A percentile compares a stretch with the other conserved stretches of the same genome.
Evolutionary conservation across 805 yeast species (phyloP).

Genomic region (Nakazawaea peltata): DNA sequence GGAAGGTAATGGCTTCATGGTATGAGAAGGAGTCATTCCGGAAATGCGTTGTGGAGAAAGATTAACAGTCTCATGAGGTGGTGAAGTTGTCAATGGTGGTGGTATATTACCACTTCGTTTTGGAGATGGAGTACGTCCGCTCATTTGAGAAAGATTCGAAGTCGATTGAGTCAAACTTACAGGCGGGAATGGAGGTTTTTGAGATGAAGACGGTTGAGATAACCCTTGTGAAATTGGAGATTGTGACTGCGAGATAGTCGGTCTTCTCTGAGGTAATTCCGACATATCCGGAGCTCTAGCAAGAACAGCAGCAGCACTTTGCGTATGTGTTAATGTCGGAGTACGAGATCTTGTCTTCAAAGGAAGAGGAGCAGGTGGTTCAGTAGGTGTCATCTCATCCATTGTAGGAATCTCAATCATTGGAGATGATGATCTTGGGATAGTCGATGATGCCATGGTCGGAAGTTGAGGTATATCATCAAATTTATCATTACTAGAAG

Average conservation of each 20-base stretch:
- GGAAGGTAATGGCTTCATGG: constrained; percentile 42
- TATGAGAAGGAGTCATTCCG: constrained; percentile 23
- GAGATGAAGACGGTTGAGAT: constrained; percentile 17
- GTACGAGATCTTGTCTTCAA: constrained; percentile 26
- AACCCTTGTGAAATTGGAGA: constrained; percentile 24
- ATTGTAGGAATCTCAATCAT: constrained; percentile 61
- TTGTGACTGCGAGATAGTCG: constrained; percentile 31
- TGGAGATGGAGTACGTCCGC: constrained; percentile 40
- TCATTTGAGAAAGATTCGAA: constrained; percentile 18
- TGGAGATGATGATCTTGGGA: constrained; percentile 42
- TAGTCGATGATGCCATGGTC: constrained; percentile 7
- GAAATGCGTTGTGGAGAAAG: constrained; percentile 22
- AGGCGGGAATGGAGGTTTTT: constrained; percentile 16
- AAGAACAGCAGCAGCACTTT: constrained; percentile 31
- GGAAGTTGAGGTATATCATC: constrained; percentile 9
- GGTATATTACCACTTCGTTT: constrained; percentile 21
- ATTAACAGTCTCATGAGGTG: not conserved
- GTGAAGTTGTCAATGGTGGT: constrained; percentile 7
- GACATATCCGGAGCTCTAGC: constrained; percentile 18
- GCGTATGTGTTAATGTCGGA: constrained; percentile 33
- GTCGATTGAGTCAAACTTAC: constrained; percentile 15
- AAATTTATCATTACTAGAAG: constrained; percentile 6
- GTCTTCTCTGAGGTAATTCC: constrained; percentile 20
- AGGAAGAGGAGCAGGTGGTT: not conserved
- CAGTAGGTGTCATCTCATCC: constrained; percentile 28